Evolutionary conservation across 768 basidiomycete genomes (phyloP).

Genomic region (Amanita muscaria): DNA sequence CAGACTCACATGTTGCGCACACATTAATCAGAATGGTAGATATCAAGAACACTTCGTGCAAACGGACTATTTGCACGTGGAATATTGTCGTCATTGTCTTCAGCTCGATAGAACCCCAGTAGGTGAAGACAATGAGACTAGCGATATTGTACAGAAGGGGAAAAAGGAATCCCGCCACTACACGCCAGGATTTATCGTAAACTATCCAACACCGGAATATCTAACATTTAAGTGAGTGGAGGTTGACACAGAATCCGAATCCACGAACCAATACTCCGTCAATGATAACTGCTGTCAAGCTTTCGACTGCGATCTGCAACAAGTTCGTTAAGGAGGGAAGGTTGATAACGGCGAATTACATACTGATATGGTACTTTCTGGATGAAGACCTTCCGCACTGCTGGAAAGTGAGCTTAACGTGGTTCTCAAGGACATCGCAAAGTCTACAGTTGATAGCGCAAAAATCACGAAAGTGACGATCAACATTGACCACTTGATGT

Average conservation of each 20-base stretch:
- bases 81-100: background rate
- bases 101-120: background rate
- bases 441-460: background rate
- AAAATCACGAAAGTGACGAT: background rate
- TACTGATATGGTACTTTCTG: background rate
- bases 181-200: background rate
- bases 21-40: slow-evolving; percentile 1
- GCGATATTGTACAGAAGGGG: background rate
- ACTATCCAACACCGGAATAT: slow-evolving; percentile 5
- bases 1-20: slow-evolving; percentile 6
- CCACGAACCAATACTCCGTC: slow-evolving; percentile 1
- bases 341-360: background rate
- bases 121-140: background rate
- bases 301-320: background rate
- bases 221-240: background rate
- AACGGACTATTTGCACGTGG: background rate
- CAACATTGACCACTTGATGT: background rate
- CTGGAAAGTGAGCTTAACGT: background rate
- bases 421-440: background rate
- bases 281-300: background rate
- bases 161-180: background rate
- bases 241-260: background rate
- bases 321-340: background rate
- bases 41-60: background rate
- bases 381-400: background rate